Base-by-base conservation (phyloP, 2,329 filamentous ascomycete species). In the Penicillium sp. region DNA sequence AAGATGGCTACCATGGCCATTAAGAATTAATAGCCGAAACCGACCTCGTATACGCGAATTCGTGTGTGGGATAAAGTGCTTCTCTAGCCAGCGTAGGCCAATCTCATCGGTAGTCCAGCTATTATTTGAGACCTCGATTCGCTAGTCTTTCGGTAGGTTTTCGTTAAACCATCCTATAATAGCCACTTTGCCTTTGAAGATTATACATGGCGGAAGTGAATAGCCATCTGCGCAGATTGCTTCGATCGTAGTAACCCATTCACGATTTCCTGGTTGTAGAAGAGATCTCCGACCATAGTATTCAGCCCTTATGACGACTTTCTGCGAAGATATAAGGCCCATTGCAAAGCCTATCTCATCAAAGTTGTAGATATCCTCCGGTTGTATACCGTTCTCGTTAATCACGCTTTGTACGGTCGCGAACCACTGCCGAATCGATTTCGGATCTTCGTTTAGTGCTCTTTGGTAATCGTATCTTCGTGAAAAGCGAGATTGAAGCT, bases 291-390 rank as follows among this genome's bases (percentile, higher is more conserved):
- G 37, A 40, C 37, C 37, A 17, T 40, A 40, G 37, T 40, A 40
- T 40, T 40, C 17, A 6, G 37, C 37, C 7, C 17, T 5, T n/a
- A 5, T 40, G 10, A 40, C 15, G n/a, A 19, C 37, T 8, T 40
- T 40, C 37, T 40, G 26, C 17, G 26, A 3, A 13, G 53, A 60
- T 28, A 55, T 51, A 53, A 59, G 19, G 12, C 60, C 45, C 17
- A 59, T 62, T 38, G 49, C 37, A 2, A 62, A 62, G 7, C 56
- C 42, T 4, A 51, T 62, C 38, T 40, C 10, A 40, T n/a, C 30
- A 10, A 33, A 10, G 30, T 33, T 33, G 30, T 33, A 33, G 30
- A 35, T 35, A 35, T 35, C 12, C 10, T 15, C 33, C 9, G 37
- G 12, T 38, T 38, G 5, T 17, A 38, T 38, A 4, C 37, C 17